Percentiles rank a stretch among this genome's conserved stretches.
phyloP scores from a whole-genome alignment of 176 grass and related monocot genomes.

The Luzula sylvatica region DNA sequence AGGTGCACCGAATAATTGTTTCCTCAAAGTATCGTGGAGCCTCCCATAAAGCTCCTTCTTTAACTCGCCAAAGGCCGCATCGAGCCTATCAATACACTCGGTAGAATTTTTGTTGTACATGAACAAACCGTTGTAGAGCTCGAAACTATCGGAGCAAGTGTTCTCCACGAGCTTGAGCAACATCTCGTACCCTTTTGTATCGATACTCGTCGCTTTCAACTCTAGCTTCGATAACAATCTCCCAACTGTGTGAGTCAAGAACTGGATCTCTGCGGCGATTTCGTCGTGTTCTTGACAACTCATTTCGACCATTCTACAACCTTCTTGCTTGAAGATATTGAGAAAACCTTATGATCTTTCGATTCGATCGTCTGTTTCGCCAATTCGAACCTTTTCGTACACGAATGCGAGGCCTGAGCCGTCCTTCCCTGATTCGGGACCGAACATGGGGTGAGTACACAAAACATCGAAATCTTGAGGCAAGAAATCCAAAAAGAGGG shows the following conservation, averaged over 20 bases:
- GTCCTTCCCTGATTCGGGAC: constrained; percentile 48
- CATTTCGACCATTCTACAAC: constrained; percentile 82
- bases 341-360: constrained; percentile 41
- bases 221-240: constrained; percentile 33
- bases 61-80: constrained; percentile 44
- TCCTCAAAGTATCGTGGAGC: constrained; percentile 54
- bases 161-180: constrained; percentile 68
- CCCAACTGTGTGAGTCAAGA: constrained; percentile 74
- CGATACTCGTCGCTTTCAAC: constrained; percentile 34
- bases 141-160: constrained; percentile 88
- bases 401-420: constrained; percentile 50
- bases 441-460: constrained; percentile 89
- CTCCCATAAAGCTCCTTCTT: constrained; percentile 59
- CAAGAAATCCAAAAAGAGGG: constrained; percentile 36
- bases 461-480: constrained; percentile 53
- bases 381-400: constrained; percentile 58
- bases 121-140: constrained; percentile 84
- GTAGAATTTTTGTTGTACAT: constrained; percentile 87
- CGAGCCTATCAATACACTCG: constrained; percentile 57
- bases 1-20: constrained; percentile 34
- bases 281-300: constrained; percentile 50
- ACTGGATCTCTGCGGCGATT: constrained; percentile 57
- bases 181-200: constrained; percentile 49
- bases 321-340: constrained; percentile 39
- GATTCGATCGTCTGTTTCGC: constrained; percentile 20